Evolutionary conservation across 2,329 filamentous ascomycete genomes (phyloP).

Genomic region (Stachybotrys chlorohalonatus): DNA sequence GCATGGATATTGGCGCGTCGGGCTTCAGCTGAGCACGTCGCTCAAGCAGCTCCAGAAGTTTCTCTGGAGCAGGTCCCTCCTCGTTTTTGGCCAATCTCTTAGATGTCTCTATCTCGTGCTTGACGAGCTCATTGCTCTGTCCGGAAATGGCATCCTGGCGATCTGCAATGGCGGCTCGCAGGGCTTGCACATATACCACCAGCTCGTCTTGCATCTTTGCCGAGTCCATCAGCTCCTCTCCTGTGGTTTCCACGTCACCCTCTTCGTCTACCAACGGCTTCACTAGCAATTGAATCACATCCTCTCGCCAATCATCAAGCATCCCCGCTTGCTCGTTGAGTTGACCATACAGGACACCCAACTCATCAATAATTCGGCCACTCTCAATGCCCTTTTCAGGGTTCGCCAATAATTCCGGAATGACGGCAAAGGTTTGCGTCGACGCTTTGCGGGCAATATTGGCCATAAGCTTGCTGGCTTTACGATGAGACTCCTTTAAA

Average conservation of each 20-base stretch:
- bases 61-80: slow-evolving; percentile 63
- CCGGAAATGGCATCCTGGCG: slow-evolving; percentile 70
- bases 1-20: slow-evolving; percentile 52
- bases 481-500: slow-evolving; percentile 42
- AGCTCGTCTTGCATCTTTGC: slow-evolving; percentile 83
- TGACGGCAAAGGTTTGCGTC: slow-evolving; percentile 47
- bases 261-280: slow-evolving; percentile 78
- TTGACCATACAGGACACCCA: slow-evolving; percentile 54
- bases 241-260: slow-evolving; percentile 61
- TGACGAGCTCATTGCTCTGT: slow-evolving; percentile 63
- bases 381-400: slow-evolving; percentile 63
- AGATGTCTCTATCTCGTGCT: slow-evolving; percentile 60
- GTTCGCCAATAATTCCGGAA: slow-evolving; percentile 48
- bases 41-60: slow-evolving; percentile 41
- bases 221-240: slow-evolving; percentile 83
- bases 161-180: slow-evolving; percentile 70
- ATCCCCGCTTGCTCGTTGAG: slow-evolving; percentile 65
- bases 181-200: slow-evolving; percentile 73
- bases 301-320: slow-evolving; percentile 66
- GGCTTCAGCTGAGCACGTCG: slow-evolving; percentile 40
- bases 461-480: slow-evolving; percentile 45
- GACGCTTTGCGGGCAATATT: slow-evolving; percentile 45
- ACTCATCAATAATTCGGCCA: slow-evolving; percentile 52
- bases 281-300: slow-evolving; percentile 62
- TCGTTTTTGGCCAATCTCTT: slow-evolving; percentile 50